Percentiles rank a stretch among this genome's conserved stretches.
Conservation (phyloP, 73 alveolate species). For the Paramecium tetraurelia region DNA sequence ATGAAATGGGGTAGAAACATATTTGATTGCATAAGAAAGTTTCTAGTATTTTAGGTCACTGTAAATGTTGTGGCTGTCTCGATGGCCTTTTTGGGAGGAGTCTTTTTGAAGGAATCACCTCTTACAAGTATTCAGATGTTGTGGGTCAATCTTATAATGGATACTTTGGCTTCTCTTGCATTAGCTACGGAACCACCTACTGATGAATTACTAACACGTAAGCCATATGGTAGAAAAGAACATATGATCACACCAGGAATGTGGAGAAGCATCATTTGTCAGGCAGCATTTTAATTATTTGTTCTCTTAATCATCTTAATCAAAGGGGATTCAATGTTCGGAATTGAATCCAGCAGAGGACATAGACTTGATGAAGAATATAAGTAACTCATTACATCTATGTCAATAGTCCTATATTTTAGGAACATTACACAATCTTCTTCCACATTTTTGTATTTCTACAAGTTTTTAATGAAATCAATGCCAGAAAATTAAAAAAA, state of each 20-base stretch:
- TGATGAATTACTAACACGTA: constrained; percentile 76
- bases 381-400: neutral
- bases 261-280: constrained; percentile 81
- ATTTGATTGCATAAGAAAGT: constrained; percentile 90
- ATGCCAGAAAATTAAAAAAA: constrained; percentile 82
- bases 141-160: constrained; percentile 95
- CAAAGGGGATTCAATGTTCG: constrained; percentile 74
- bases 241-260: constrained; percentile 79
- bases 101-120: constrained; percentile 82
- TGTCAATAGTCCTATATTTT: constrained; percentile 51
- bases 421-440: constrained; percentile 80
- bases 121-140: constrained; percentile 85
- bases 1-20: constrained; percentile 90
- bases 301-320: constrained; percentile 70
- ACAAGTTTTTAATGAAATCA: constrained; percentile 91
- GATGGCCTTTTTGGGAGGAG: constrained; percentile 87
- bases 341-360: constrained; percentile 71
- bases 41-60: constrained; percentile 90
- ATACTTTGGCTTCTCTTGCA: constrained; percentile 88
- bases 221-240: constrained; percentile 78
- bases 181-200: constrained; percentile 88
- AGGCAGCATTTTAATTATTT: constrained; percentile 76
- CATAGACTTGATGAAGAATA: constrained; percentile 54
- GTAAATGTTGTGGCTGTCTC: constrained; percentile 87
- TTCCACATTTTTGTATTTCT: constrained; percentile 87